phyloP scores from a whole-genome alignment of 768 basidiomycete genomes.

The Trametes cubensis region DNA sequence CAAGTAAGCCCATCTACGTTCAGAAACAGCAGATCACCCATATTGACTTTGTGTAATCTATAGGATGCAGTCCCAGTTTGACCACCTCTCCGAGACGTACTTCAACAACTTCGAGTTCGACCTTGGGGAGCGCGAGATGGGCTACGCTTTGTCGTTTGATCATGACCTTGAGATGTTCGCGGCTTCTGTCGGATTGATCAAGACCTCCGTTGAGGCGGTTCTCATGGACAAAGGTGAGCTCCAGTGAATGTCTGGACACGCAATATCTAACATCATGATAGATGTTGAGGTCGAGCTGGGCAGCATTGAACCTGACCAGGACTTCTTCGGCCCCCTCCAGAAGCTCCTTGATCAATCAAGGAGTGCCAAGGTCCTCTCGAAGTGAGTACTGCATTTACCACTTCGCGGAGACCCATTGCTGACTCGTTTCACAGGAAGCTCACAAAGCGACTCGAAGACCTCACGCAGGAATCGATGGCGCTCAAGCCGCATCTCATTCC shows the following conservation, averaged over 20 bases:
- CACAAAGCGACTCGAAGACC: slow-evolving; percentile 80
- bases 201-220: slow-evolving; percentile 77
- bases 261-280: slow-evolving; percentile 31
- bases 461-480: slow-evolving; percentile 70
- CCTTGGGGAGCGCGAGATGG: slow-evolving; percentile 86
- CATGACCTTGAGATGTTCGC: slow-evolving; percentile 93
- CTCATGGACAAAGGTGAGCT: slow-evolving; percentile 73
- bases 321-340: slow-evolving; percentile 82
- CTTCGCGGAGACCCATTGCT: background rate
- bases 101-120: slow-evolving; percentile 85
- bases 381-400: slow-evolving; percentile 46
- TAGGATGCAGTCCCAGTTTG: slow-evolving; percentile 92
- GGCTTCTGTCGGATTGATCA: slow-evolving; percentile 86
- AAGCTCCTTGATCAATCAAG: slow-evolving; percentile 81
- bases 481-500: slow-evolving; percentile 71
- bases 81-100: slow-evolving; percentile 87
- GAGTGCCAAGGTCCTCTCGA: slow-evolving; percentile 77
- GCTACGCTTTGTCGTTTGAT: slow-evolving; percentile 80
- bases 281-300: slow-evolving; percentile 77
- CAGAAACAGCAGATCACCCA: background rate
- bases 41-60: background rate
- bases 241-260: slow-evolving; percentile 1
- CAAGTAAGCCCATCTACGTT: slow-evolving; percentile 56
- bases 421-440: slow-evolving; percentile 71
- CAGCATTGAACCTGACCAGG: slow-evolving; percentile 71